These are phyloP conservation scores for Leucosporidium yakuticum DNA, from an alignment of 768 basidiomycete genomes.

Conservation along the genomic window DNA sequence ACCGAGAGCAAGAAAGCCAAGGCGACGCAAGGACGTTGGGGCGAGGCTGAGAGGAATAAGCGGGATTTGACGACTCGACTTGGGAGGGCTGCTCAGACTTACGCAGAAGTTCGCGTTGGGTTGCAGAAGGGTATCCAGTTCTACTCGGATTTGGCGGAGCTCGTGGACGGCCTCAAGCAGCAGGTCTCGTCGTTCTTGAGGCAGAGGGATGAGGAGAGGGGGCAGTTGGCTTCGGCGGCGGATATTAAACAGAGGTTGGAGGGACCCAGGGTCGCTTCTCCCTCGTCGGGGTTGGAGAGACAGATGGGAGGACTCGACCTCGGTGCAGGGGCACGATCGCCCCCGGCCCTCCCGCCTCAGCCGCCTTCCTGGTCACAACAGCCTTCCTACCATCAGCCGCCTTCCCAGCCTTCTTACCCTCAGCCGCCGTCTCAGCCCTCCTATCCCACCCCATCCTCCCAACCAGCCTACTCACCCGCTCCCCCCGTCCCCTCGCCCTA, in stretches of 20 bases:
- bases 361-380: not conserved
- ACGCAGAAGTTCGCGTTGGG: slow-evolving; percentile 80
- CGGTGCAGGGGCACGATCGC: slow-evolving; percentile 2
- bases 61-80: slow-evolving; percentile 68
- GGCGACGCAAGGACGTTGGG: slow-evolving; percentile 69
- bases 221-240: slow-evolving; percentile 59
- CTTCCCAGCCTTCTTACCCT: not conserved
- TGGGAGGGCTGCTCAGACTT: slow-evolving; percentile 68
- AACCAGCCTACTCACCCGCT: no score
- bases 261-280: slow-evolving; percentile 41
- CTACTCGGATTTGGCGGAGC: slow-evolving; percentile 69
- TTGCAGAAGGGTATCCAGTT: slow-evolving; percentile 76
- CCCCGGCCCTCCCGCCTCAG: not conserved
- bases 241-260: slow-evolving; percentile 65
- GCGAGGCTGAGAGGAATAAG: slow-evolving; percentile 71
- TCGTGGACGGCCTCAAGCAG: slow-evolving; percentile 56
- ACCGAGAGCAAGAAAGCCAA: slow-evolving; percentile 69
- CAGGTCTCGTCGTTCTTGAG: slow-evolving; percentile 61
- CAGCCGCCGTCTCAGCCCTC: no score
- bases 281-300: slow-evolving; percentile 16
- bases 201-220: slow-evolving; percentile 63
- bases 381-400: no score
- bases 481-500: no score
- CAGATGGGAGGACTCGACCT: slow-evolving; percentile 43
- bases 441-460: not conserved